Evolutionary conservation across 805 yeast species (phyloP).

Genomic region (Starmerella tilneyi): DNA sequence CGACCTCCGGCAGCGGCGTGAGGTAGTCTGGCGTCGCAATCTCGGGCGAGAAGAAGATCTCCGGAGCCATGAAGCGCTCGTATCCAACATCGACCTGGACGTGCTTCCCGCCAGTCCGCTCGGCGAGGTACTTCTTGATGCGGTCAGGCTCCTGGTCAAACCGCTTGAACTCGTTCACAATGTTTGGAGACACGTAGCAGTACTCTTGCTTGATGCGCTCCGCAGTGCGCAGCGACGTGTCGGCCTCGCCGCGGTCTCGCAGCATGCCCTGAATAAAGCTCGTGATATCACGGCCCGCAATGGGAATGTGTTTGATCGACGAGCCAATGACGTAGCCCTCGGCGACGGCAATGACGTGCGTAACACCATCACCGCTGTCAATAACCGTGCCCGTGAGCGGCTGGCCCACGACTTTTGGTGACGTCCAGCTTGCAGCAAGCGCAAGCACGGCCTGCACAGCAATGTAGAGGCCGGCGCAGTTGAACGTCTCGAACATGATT

Average conservation of each 20-base stretch:
- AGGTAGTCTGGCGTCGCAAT: constrained; percentile 89
- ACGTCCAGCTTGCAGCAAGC: constrained; percentile 97
- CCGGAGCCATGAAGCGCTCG: constrained; percentile 98
- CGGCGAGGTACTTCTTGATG: constrained; percentile 77
- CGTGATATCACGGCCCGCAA: constrained; percentile 97
- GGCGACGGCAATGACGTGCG: constrained; percentile 98
- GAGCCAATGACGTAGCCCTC: constrained; percentile 98
- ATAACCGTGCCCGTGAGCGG: constrained; percentile 97
- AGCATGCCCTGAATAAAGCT: constrained; percentile 81
- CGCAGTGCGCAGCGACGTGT: constrained; percentile 88
- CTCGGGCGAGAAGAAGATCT: constrained; percentile 95
- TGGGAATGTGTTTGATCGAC: constrained; percentile 92
- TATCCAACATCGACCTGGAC: constrained; percentile 86
- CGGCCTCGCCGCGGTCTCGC: constrained; percentile 94
- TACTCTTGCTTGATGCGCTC: constrained; percentile 93
- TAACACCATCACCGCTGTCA: constrained; percentile 98
- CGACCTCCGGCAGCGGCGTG: constrained; percentile 93
- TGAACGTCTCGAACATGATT: constrained; percentile 96
- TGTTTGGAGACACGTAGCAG: constrained; percentile 96
- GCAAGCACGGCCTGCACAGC: constrained; percentile 99
- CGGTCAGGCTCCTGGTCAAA: constrained; percentile 81
- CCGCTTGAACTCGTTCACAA: constrained; percentile 89
- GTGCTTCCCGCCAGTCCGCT: constrained; percentile 55
- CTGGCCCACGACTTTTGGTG: constrained; percentile 87
- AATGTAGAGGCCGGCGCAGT: constrained; percentile 95